Conservation (phyloP, 345 rosid species). For the sweet orange (Citrus sinensis) region DNA sequence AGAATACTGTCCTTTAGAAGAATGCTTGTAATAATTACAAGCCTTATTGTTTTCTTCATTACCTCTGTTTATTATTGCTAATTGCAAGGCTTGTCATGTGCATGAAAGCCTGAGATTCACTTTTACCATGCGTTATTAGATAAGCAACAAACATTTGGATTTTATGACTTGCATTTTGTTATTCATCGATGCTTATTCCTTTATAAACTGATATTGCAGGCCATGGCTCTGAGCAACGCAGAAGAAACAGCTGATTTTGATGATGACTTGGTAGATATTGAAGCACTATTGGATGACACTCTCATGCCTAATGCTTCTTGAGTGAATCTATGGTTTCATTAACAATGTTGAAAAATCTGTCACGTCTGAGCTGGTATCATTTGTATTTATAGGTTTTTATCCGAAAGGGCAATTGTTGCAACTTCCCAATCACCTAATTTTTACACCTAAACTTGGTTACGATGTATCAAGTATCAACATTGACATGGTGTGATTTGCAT, state of each 20-base stretch:
- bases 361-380: background rate
- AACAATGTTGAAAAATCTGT: constrained; percentile 3
- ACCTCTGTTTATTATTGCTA: no score
- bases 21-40: background rate
- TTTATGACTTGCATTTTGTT: background rate
- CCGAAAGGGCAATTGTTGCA: constrained; percentile 15
- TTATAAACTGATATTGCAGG: constrained; percentile 28
- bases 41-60: background rate
- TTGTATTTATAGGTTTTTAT: background rate
- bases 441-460: background rate
- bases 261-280: constrained; percentile 57
- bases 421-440: background rate
- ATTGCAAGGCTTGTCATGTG: no score
- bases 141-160: background rate
- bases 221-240: constrained; percentile 28
- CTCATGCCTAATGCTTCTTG: constrained; percentile 42
- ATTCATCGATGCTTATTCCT: background rate
- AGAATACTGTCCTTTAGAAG: background rate
- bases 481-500: background rate
- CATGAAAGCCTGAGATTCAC: no score
- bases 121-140: background rate
- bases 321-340: constrained; percentile 1
- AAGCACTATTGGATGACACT: constrained; percentile 48
- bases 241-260: constrained; percentile 42
- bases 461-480: background rate